Evolutionary conservation across 768 basidiomycete genomes (phyloP), one percentile per base, ranked within the genome.

Genomic region (Nidularia sp.): DNA sequence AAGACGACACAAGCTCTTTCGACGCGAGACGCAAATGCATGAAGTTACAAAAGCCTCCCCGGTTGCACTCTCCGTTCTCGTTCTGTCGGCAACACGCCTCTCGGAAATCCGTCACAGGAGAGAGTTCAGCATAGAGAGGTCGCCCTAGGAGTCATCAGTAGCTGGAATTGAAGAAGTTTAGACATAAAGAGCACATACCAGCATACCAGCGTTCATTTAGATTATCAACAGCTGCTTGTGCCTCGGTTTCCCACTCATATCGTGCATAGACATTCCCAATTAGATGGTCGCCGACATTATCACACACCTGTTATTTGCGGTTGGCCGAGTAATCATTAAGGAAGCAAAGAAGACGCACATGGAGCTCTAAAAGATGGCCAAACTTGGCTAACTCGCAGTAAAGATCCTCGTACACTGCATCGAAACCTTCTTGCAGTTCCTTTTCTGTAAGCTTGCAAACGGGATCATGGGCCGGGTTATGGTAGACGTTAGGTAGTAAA

Each of bases 31-130:
- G 85, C 34, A 98, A 76, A 72, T 98, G 95, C 93, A 98, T 97
- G 65, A 99, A 99, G 69, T 99, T 98, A 71, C 96, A 98, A 74
- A 97, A 98, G 2, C 94, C 94, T 32, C 96, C 97, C 42, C 97
- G 86, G 62, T 96, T 96, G 69, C 97, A 99, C 70, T 96, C 92
- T 6, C 97, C 97, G 60, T 98, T 90, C 68, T 99, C 97, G 61
- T 99, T 98, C 69, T 99, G 97, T 45, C 97, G 84, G 68, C 97
- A 99, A 66, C 97, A 99, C 0, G 95, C 95, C 72, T 99, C 97
- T 47, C 95, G 86, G 69, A 99, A 99, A 71, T 99, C 97, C 31
- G 95, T 98, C 13, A 99, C 97, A 9, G 97, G 97, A 1, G 93
- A 95, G 25, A 99, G 80, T 63, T 99, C 97, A n/a, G 93, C 93